Base-by-base conservation (phyloP, 106 monocot species). In the Acanthochlamys bracteata region DNA sequence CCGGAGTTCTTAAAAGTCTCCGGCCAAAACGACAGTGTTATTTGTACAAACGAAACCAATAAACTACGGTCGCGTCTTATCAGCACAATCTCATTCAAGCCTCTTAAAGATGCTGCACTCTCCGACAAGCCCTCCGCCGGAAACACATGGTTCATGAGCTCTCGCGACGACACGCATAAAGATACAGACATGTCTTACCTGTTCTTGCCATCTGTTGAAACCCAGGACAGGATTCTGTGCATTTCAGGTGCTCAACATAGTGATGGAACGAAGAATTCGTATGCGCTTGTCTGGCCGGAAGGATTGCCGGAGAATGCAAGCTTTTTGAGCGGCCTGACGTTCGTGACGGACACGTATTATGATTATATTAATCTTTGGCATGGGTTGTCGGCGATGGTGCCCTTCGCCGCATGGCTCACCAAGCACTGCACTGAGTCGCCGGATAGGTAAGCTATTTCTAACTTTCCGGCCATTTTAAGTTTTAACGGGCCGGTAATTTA, bases 111-210 rank as follows among this genome's bases (percentile, higher is more conserved):
- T 80, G 61, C 79, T 14, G 20, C 74, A 1, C 71, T 77, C 65
- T 57, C 78, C 17, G 4, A 42, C 16, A 23, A 25, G 13, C 69
- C 84, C 26, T 41, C 45, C 62, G 47, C 57, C 0, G 88, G 78
- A 24, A 47, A 76, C 69, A 76, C 80, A 12, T 86, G 86, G 89
- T 89, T 93, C 89, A 86, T 93, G 81, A 86, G 86, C 80, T 81
- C 80, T 54, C 11, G 89, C 16, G 69, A 77, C 57, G 86, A 89
- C 74, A 78, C 71, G 12, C 42, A 39, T 54, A 73, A 82, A 22
- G 49, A 20, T 2, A 72, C 68, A 22, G 71, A 76, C 14, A 42
- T 79, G 8, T 19, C 74, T 60, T 65, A 89, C 81, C 61, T 89
- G 20, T 49, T 57, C 70, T 89, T 94, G 74, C 86, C 93, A 19